These are phyloP conservation scores for Wickerhamiella hasegawae DNA, from an alignment of 805 yeast genomes.

Conservation along the genomic window DNA sequence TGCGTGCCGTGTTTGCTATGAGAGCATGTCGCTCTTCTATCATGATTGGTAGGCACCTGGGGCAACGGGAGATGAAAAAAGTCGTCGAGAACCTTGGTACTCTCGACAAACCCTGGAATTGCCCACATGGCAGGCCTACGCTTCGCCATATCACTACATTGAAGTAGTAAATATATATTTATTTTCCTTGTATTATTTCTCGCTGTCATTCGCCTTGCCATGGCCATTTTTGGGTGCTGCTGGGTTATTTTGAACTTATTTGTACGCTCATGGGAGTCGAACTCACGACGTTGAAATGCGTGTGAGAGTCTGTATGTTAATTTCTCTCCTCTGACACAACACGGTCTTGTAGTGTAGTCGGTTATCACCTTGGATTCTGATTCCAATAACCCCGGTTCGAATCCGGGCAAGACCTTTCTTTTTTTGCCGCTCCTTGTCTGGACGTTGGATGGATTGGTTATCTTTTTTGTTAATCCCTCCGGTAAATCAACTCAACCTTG, in stretches of 20 bases:
- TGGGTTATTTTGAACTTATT: no score
- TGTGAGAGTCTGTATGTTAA: no score
- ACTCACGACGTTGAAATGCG: no score
- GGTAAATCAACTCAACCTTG: no score
- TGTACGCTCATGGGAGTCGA: no score
- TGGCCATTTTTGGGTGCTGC: no score
- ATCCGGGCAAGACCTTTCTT: constrained; percentile 9
- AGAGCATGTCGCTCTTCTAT: constrained; percentile 87
- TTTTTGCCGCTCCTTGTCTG: background rate
- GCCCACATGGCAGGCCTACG: constrained; percentile 96
- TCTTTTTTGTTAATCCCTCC: background rate
- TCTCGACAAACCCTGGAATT: constrained; percentile 82
- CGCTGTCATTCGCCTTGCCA: no score
- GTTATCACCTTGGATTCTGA: constrained; percentile 20
- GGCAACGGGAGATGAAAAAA: constrained; percentile 39
- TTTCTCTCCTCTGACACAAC: no score
- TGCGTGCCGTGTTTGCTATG: constrained; percentile 78
- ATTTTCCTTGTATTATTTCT: no score
- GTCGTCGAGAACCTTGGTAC: constrained; percentile 54
- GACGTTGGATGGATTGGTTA: background rate
- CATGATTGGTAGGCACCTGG: constrained; percentile 76
- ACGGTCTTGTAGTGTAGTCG: constrained; percentile 23
- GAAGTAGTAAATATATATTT: constrained; percentile 4
- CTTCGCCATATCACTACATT: constrained; percentile 70
- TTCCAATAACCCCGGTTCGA: constrained; percentile 11